A percentile compares a stretch with the other conserved stretches of the same genome.
Conservation (phyloP, 495 filamentous ascomycete genomes). For the Baudoinia panamericana region DNA sequence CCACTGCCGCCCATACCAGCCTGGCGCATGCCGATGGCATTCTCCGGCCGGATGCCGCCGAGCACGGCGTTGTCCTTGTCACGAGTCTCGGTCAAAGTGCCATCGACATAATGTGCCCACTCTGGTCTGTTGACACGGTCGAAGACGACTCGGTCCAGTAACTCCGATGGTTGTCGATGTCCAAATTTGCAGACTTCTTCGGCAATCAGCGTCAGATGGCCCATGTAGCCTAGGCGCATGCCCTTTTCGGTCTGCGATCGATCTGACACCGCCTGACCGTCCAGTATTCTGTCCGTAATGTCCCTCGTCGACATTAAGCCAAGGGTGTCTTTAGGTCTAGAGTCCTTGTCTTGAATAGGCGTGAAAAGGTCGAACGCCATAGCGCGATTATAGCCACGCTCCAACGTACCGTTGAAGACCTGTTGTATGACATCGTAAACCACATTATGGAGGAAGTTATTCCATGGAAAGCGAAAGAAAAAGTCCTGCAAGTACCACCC, state of each 20-base stretch:
- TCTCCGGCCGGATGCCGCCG: constrained; percentile 87
- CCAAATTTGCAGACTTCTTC: constrained; percentile 99
- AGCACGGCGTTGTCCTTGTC: constrained; percentile 97
- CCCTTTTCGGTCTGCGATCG: constrained; percentile 64
- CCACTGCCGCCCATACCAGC: constrained; percentile 35
- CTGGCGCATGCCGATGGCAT: constrained; percentile 56
- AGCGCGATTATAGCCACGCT: constrained; percentile 81
- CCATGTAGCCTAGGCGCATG: constrained; percentile 96
- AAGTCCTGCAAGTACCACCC: constrained; percentile 48
- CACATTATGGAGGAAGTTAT: constrained; percentile 98
- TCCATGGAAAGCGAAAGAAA: constrained; percentile 98
- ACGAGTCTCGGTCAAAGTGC: constrained; percentile 80
- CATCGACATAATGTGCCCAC: constrained; percentile 94
- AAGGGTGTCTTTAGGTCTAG: not conserved
- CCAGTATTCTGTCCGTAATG: constrained; percentile 82
- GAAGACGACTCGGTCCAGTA: constrained; percentile 70
- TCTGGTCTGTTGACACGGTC: constrained; percentile 75
- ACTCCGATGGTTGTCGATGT: constrained; percentile 79
- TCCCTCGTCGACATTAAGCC: constrained; percentile 82
- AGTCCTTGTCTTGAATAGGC: constrained; percentile 1
- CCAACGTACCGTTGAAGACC: constrained; percentile 98
- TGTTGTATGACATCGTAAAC: constrained; percentile 99
- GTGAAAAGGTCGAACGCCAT: constrained; percentile 50
- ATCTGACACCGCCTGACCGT: constrained; percentile 78
- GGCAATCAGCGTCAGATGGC: constrained; percentile 90